Evolutionary conservation across 805 yeast genomes (phyloP), one percentile per base, ranked within the genome.

Genomic region (Priceomyces medius): DNA sequence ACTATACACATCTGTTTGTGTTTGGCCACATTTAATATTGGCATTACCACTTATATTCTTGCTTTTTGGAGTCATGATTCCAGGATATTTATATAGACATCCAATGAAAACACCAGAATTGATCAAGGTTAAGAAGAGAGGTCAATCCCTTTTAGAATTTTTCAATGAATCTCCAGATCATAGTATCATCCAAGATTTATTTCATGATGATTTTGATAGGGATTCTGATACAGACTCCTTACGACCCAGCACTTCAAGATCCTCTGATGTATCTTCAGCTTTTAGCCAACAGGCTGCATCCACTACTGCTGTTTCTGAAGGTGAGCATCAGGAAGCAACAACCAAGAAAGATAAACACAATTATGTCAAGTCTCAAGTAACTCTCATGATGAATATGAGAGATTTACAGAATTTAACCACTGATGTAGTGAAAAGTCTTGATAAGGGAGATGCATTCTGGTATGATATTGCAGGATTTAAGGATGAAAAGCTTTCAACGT

Each of bases 341-440:
- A 28, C 40, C 20, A 46, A 47, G 44, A 55, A 46, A 37, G 56
- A 48, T 16, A 48, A 43, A 27, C 28, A 41, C 12, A 49, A 50
- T 37, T 45, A 43, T 29, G 51, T 61, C 16, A 64, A 63, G 47
- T 50, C 59, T 3, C 73, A 74, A 46, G 57, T 73, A 47, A 64
- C 69, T n/a, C 54, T 77, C 23, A 48, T 77, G 45, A 71, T 81
- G 44, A 86, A 83, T 50, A 72, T 87, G 81, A 72, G 86, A 43
- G 91, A 86, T 54, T 66, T 86, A 20, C 95, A 88, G 57, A 79
- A 80, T 46, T 60, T 80, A 26, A 77, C 87, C 13, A 67, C 83
- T 0, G 77, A 76, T 40, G 43, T 83, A 6, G 68, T 86, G 19
- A 62, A 68, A 12, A 54, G 71, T 0, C 63, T 79, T 38, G 81